Percentiles rank a stretch among this genome's conserved stretches.
Conservation (phyloP, 306 rosid species). For the Ammopiptanthus mongolicus region DNA sequence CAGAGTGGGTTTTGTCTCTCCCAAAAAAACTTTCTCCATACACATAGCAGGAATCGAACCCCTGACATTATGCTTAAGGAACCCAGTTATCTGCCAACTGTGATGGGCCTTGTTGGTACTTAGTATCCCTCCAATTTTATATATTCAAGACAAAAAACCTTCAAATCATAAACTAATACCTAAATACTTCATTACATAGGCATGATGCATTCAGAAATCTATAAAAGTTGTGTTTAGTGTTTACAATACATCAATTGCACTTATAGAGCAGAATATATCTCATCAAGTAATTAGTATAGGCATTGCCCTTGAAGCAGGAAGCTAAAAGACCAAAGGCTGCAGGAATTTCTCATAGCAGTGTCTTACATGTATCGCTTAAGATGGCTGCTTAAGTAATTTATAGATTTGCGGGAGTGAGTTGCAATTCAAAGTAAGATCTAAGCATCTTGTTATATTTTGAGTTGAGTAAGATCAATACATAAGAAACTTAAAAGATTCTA, state of each 20-base stretch:
- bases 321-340: slow-evolving; percentile 6
- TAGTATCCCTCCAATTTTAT: not conserved
- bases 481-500: not conserved
- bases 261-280: not conserved
- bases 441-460: not conserved
- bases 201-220: not conserved
- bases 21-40: no score
- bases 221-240: not conserved
- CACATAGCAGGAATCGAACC: no score
- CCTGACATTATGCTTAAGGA: no score
- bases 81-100: no score
- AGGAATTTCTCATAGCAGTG: not conserved
- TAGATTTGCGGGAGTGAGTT: not conserved
- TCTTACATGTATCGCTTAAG: not conserved
- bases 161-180: not conserved
- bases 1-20: no score
- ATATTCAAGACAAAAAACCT: not conserved
- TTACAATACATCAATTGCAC: not conserved
- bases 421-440: not conserved
- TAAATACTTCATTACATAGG: slow-evolving; percentile 4
- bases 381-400: not conserved
- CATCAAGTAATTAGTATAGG: not conserved
- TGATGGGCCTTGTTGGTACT: no score
- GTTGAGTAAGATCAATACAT: not conserved
- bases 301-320: not conserved